phyloP scores from a whole-genome alignment of 768 basidiomycete genomes.

The Gloeopeniophorella convolvens region DNA sequence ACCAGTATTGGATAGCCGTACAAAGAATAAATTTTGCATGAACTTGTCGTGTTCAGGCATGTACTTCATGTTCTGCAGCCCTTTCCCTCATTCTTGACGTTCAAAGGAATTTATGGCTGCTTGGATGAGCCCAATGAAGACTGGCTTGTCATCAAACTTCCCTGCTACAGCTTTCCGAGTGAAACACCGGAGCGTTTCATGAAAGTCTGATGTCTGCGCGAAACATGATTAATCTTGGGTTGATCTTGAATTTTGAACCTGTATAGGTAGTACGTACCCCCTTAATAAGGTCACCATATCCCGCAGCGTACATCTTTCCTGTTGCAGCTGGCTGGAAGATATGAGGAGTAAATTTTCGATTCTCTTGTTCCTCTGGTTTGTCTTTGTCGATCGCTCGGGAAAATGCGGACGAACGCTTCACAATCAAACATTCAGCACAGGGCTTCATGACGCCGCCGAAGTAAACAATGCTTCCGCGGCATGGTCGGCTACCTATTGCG shows the following conservation, averaged over 20 bases:
- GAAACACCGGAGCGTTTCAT: constrained; percentile 3
- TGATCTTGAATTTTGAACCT: neutral
- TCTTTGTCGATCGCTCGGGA: neutral
- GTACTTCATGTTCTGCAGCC: constrained; percentile 33
- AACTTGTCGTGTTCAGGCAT: constrained; percentile 29
- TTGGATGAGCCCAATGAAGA: constrained; percentile 28
- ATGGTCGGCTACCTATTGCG: neutral
- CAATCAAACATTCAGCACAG: neutral
- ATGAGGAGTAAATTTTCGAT: neutral
- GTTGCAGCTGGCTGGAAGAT: neutral
- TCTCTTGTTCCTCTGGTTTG: neutral
- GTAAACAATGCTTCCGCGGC: neutral
- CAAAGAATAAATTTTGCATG: constrained; percentile 23
- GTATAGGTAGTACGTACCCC: neutral
- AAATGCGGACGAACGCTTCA: neutral
- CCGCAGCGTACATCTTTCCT: neutral
- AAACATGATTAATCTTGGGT: too few relatives aligned
- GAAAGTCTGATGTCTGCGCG: neutral
- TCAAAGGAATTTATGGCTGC: constrained; percentile 27
- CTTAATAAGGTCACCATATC: neutral
- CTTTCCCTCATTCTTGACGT: constrained; percentile 26
- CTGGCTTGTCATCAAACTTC: constrained; percentile 23
- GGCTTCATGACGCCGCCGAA: neutral
- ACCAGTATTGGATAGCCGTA: too few relatives aligned
- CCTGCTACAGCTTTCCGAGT: constrained; percentile 23